Base-by-base conservation (phyloP, 495 filamentous ascomycete genomes). In the Aspergillus bridgeri region DNA sequence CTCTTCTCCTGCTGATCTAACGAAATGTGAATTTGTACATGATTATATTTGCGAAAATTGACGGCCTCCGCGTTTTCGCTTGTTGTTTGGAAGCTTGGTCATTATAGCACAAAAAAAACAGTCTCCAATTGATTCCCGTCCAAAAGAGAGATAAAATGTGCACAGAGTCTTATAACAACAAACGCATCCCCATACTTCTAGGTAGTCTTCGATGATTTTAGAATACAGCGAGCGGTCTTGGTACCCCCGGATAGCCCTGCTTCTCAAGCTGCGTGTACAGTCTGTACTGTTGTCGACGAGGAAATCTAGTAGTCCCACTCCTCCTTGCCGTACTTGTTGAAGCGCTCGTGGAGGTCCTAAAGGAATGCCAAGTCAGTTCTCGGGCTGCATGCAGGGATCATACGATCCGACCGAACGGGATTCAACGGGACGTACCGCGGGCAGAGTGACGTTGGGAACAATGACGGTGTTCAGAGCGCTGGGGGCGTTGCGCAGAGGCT, bases 321-420 rank as follows among this genome's bases (percentile, higher is more conserved):
- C 67, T 97, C 94, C 84, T 97, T 98, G 75, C 93, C 94, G 82
- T 87, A 96, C 83, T 98, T 98, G 85, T 98, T 98, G 83, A 85
- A 98, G 72, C 86, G 86, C 64, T 98, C 94, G 77, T 98, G 94
- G 55, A 95, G 83, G 50, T 83, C 77, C 94, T 96, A 58, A 38
- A 52, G 25, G 11, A 29, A 29, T 22, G 18, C 2, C 24, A 43
- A 48, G 7, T 38, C 13, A 49, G 25, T 21, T 6, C 18, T 29
- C 38, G 11, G 18, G 44, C 21, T 15, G 21, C 18, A 47, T 11
- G 44, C 44, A 47, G 2, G 24, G 24, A 25, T 21, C 23, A 24
- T 24, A 8, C 17, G 48, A 50, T 17, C 24, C 22, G 17, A 24
- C 8, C 21, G 48, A n/a, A 6, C 17, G 52, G 23, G 60, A 48